A percentile compares a stretch with the other conserved stretches of the same genome.
Evolutionary conservation across 768 basidiomycete species (phyloP).

Genomic region (Mycena indigotica): DNA sequence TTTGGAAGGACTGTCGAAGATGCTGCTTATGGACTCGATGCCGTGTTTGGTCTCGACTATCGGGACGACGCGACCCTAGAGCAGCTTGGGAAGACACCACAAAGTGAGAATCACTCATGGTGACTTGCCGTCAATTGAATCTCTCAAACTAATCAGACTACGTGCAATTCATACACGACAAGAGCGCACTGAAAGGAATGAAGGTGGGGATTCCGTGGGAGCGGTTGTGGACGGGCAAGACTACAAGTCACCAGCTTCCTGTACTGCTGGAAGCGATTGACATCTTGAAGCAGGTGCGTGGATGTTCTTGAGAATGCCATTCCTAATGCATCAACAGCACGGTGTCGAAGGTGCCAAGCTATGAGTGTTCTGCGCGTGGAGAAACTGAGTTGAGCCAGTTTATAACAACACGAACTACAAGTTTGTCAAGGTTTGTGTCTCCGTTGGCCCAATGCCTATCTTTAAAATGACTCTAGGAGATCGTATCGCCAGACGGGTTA

Average conservation of each 20-base stretch:
- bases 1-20: constrained; percentile 40
- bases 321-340: constrained; percentile 2
- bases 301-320: background rate
- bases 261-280: constrained; percentile 20
- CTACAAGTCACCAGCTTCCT: constrained; percentile 17
- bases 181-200: constrained; percentile 24
- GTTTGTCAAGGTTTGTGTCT: constrained; percentile 9
- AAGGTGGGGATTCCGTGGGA: constrained; percentile 26
- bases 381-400: too few relatives aligned
- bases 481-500: constrained; percentile 21
- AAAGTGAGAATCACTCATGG: constrained; percentile 18
- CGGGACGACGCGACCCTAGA: constrained; percentile 40
- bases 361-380: too few relatives aligned
- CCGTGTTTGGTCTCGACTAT: constrained; percentile 39
- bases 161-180: constrained; percentile 24
- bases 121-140: too few relatives aligned
- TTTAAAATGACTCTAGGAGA: too few relatives aligned
- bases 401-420: constrained; percentile 24
- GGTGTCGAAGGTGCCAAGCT: constrained; percentile 22
- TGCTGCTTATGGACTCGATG: constrained; percentile 37
- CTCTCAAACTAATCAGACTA: too few relatives aligned
- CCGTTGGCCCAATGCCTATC: too few relatives aligned
- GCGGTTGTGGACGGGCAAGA: constrained; percentile 18
- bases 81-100: constrained; percentile 32
- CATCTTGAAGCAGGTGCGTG: constrained; percentile 14